Evolutionary conservation across 192 early-diverging fungal species (phyloP), one percentile per base, ranked within the genome.

Genomic region (Irineochytrium annulatum): DNA sequence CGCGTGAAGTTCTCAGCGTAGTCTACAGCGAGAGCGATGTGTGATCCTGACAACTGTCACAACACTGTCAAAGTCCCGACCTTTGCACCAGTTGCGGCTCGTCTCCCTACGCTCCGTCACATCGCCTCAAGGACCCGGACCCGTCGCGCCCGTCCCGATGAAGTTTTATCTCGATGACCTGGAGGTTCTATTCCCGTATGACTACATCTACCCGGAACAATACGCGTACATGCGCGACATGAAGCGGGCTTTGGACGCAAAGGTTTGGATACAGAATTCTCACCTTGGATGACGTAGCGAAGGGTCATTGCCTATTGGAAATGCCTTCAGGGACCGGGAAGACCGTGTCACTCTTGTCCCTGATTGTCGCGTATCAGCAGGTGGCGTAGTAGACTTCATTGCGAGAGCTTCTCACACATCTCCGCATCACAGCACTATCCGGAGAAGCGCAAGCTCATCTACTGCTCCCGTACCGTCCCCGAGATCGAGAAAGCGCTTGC

Each of bases 321-420:
- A 97, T 97, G 92, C 97, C 97, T 31, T 98, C 94, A 19, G 97
- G 97, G 41, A 99, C 97, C 3, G 97, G 97, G 35, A 99, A 99
- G 68, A 99, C 97, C 1, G 83, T 99, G 5, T 89, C 95, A 6
- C 82, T 99, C 5, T 67, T 99, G 20, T 95, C 95, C 2, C 74
- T 99, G 6, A 98, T 99, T 59, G 85, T 99, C 8, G 83, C 97
- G 11, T 98, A 97, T 73, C 95, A 96, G 76, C 78, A 84, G 80
- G 90, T 92, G 65, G 24, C 16, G 31, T 44, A n/a, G n/a, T n/a
- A n/a, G 3, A 13, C 29, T 60, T 52, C 59, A 0, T 48, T 58
- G 17, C 43, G 33, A 34, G 19, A 28, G 16, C 51, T 59, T 53
- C n/a, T 51, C 14, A 20, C 34, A 0, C 11, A 24, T 24, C 20